phyloP scores from a whole-genome alignment of 1,139 yeast species.

The Suhomyces terraborum region DNA sequence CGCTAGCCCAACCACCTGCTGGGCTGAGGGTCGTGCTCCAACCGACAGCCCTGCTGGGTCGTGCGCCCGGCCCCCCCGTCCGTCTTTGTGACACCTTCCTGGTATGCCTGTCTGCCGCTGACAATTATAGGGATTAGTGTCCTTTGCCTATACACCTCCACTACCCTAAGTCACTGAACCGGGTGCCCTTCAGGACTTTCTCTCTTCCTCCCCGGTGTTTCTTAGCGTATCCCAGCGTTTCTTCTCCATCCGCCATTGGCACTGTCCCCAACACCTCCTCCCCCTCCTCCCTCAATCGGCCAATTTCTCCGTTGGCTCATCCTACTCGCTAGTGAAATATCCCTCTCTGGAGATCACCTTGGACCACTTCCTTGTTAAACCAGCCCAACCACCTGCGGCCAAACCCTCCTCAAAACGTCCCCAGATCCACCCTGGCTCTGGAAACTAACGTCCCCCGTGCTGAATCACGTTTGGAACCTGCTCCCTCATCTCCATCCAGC shows the following conservation, averaged over 20 bases:
- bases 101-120: slow-evolving; percentile 12
- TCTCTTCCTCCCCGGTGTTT: slow-evolving; percentile 3
- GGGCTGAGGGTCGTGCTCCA: slow-evolving; percentile 1
- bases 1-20: too few relatives aligned
- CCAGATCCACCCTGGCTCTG: too few relatives aligned
- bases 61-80: slow-evolving; percentile 5
- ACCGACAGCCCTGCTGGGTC: slow-evolving; percentile 4
- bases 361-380: background rate
- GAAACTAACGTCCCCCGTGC: background rate
- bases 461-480: background rate
- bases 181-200: slow-evolving; percentile 10
- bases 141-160: slow-evolving; percentile 4
- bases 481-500: background rate
- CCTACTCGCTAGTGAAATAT: slow-evolving; percentile 4
- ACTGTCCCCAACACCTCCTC: background rate
- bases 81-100: slow-evolving; percentile 11
- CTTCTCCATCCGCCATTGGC: too few relatives aligned
- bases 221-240: slow-evolving; percentile 1
- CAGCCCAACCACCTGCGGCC: background rate
- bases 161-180: slow-evolving; percentile 10
- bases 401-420: too few relatives aligned
- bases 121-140: slow-evolving; percentile 12
- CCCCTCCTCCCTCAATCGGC: background rate
- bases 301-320: slow-evolving; percentile 1
- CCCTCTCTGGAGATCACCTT: slow-evolving; percentile 3